A percentile compares a stretch with the other conserved stretches of the same genome.
phyloP scores from a whole-genome alignment of 768 basidiomycete species.

The Glaciozyma antarctica region DNA sequence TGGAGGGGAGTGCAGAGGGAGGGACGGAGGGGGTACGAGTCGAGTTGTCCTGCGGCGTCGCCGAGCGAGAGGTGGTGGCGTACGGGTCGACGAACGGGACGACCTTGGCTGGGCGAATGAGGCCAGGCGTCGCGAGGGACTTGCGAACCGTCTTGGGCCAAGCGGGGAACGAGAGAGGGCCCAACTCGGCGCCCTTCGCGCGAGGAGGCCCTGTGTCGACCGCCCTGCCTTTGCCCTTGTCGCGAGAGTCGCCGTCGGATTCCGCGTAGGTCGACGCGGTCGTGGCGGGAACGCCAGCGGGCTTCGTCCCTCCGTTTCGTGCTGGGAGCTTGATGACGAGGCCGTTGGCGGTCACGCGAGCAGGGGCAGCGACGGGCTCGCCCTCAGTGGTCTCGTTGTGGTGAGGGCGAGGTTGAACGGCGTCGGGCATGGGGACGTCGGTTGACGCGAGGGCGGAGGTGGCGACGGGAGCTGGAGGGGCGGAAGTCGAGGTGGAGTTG shows the following conservation, averaged over 20 bases:
- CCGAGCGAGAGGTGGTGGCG: background rate
- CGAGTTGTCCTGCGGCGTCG: background rate
- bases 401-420: too few species aligned
- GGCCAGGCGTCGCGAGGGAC: background rate
- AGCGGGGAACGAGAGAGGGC: background rate
- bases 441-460: background rate
- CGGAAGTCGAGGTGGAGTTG: background rate
- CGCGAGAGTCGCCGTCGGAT: background rate
- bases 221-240: constrained; percentile 7
- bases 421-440: background rate
- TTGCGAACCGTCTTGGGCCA: background rate
- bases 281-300: background rate
- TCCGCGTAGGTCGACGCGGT: background rate
- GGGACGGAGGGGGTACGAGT: background rate
- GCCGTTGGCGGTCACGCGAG: too few species aligned
- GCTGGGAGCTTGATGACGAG: too few species aligned
- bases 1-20: background rate
- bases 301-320: too few species aligned
- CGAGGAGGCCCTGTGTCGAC: background rate
- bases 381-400: too few species aligned
- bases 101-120: background rate
- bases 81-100: background rate
- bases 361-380: too few species aligned
- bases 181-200: background rate
- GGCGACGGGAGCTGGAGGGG: background rate